A percentile compares a stretch with the other conserved stretches of the same genome.
Conservation (phyloP, 176 grass and related monocot genomes). For the Hyparrhenia diplandra region DNA sequence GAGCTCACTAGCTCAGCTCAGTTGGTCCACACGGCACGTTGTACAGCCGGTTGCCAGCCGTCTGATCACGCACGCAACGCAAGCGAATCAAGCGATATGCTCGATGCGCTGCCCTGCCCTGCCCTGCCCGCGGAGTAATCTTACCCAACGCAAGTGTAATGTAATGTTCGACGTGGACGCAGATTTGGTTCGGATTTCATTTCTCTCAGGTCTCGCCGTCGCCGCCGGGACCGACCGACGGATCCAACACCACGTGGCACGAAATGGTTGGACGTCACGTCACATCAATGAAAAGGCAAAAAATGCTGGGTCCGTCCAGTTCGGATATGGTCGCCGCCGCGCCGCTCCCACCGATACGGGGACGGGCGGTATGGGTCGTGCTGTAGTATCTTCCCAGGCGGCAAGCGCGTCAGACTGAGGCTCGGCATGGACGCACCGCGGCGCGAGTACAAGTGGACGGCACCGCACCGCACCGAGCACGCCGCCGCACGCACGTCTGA, state of each 20-base stretch:
- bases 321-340: not conserved
- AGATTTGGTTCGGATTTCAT: no score
- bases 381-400: not conserved
- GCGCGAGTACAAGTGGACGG: slow-evolving; percentile 8
- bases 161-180: not conserved
- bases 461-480: not conserved
- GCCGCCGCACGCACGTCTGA: not conserved
- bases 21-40: not conserved
- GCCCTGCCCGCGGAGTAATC: not conserved
- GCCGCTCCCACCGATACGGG: not conserved
- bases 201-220: not conserved
- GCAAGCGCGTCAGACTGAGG: not conserved
- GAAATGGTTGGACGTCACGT: not conserved
- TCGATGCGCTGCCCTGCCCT: not conserved
- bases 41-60: slow-evolving; percentile 3
- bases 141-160: no score
- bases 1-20: not conserved
- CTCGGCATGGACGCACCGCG: not conserved
- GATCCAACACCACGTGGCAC: not conserved
- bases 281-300: not conserved
- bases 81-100: not conserved
- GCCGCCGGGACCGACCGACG: no score
- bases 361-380: not conserved
- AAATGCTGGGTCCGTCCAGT: not conserved
- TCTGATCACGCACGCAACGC: not conserved